Evolutionary conservation across 148 eudicot species (phyloP), one percentile per base, ranked within the genome.

Genomic region (Persicaria maculosa): DNA sequence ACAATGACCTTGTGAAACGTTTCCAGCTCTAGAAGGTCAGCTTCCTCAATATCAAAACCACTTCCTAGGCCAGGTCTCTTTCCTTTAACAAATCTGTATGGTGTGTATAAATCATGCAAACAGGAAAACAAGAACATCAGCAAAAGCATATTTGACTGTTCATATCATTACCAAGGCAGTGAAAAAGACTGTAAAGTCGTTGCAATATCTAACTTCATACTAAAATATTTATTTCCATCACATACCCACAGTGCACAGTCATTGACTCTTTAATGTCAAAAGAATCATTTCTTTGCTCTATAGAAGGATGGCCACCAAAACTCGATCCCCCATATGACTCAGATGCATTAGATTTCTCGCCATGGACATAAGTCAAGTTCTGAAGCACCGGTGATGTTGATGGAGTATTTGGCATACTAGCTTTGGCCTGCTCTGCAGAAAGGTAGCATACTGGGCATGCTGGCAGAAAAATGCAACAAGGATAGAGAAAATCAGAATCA

Each of bases 361-460:
- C 93, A 71, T 78, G 87, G 44, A 86, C 88, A 77, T 88, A 93
- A 80, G 82, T 91, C 83, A 93, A 83, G 76, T 88, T 83, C 53
- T 55, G 88, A 81, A 89, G 89, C 75, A 91, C 84, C 1, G 97
- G 95, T 76, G 97, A 93, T 44, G 58, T 64, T n/a, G 97, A 86
- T 59, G 94, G 92, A 74, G 80, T 75, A 58, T 77, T 83, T 67
- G 98, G 98, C 93, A 91, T 91, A 74, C 89, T 85, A 72, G 89
- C 84, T 71, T 79, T 76, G 69, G 98, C 98, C 78, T 85, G 88
- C 80, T 93, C 91, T 73, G 85, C 91, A 31, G 97, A 86, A 75
- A 89, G 83, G 81, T 93, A 93, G 79, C 98, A 93, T 55, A 93
- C 97, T 48, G 95, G 95, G 76, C 98, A 93, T 44, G 98, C 98